Percentiles rank a stretch among this genome's conserved stretches.
phyloP scores from a whole-genome alignment of 345 rosid species.

The Erysimum cheiranthoides region DNA sequence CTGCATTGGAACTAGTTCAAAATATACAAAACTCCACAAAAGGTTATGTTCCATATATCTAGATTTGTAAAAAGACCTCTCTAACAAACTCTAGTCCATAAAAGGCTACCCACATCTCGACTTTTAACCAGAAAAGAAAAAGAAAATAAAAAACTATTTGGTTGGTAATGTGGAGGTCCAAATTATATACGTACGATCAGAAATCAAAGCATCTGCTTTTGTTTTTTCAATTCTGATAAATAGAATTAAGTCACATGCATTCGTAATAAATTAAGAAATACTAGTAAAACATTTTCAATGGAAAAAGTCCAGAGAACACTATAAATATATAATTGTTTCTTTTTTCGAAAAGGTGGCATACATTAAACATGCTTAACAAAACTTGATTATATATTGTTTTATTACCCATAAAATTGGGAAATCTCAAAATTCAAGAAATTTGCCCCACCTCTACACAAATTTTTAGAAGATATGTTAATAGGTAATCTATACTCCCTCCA shows the following conservation, averaged over 20 bases:
- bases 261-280: conserved; percentile 18
- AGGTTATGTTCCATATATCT: background rate
- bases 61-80: background rate
- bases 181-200: conserved; percentile 24
- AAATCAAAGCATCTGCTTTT: conserved; percentile 34
- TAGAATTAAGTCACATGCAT: conserved; percentile 35
- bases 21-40: background rate
- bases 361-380: conserved; percentile 1
- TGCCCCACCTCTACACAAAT: background rate
- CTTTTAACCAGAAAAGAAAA: background rate
- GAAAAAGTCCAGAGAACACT: conserved; percentile 4
- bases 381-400: background rate
- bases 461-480: background rate
- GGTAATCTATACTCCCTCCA: too few species aligned
- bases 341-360: background rate
- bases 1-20: background rate
- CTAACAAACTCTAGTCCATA: background rate
- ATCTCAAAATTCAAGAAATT: background rate
- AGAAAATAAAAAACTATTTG: background rate
- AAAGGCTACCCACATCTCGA: background rate
- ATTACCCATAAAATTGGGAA: background rate
- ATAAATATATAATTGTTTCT: background rate
- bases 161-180: conserved; percentile 23
- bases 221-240: background rate
- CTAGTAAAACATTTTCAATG: background rate